Evolutionary conservation across 2,329 filamentous ascomycete genomes (phyloP).

Genomic region (Pseudovirgaria hyperparasitica): DNA sequence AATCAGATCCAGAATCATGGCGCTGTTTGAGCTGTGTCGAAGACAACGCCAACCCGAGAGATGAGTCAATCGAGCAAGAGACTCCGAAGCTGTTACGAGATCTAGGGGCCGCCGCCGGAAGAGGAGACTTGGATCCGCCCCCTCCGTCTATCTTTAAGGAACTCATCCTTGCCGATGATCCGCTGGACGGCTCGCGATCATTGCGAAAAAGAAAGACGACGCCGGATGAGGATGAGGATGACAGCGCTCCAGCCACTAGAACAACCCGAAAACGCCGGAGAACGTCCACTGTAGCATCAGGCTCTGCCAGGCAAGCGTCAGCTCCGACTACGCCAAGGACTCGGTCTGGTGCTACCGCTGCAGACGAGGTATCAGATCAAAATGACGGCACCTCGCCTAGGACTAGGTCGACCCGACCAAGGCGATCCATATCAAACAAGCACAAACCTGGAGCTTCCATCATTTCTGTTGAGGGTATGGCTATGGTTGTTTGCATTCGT

Average conservation of each 20-base stretch:
- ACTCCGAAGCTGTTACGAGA: slow-evolving; percentile 58
- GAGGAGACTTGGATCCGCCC: slow-evolving; percentile 46
- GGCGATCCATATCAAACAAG: slow-evolving; percentile 44
- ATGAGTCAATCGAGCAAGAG: too few relatives aligned
- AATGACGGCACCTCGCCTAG: too few relatives aligned
- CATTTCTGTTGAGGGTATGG: slow-evolving; percentile 28
- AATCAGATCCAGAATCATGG: slow-evolving; percentile 45
- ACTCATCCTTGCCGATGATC: slow-evolving; percentile 57
- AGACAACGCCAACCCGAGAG: too few relatives aligned
- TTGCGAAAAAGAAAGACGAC: slow-evolving; percentile 78
- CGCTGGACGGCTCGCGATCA: slow-evolving; percentile 62
- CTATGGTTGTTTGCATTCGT: slow-evolving; percentile 46
- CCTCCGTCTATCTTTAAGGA: slow-evolving; percentile 66
- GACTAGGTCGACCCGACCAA: too few relatives aligned
- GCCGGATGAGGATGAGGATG: slow-evolving; percentile 51
- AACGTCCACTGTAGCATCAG: too few relatives aligned
- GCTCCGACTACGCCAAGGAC: too few relatives aligned
- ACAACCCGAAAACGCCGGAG: slow-evolving; percentile 30
- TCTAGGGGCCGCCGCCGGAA: slow-evolving; percentile 55
- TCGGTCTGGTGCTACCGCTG: too few relatives aligned
- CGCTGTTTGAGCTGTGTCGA: slow-evolving; percentile 46
- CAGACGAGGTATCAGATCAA: too few relatives aligned
- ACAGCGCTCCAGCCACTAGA: slow-evolving; percentile 28
- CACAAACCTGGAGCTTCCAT: slow-evolving; percentile 27
- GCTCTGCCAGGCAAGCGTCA: too few relatives aligned